Base-by-base conservation (phyloP, 495 filamentous ascomycete species). In the Bombardia bombarda region DNA sequence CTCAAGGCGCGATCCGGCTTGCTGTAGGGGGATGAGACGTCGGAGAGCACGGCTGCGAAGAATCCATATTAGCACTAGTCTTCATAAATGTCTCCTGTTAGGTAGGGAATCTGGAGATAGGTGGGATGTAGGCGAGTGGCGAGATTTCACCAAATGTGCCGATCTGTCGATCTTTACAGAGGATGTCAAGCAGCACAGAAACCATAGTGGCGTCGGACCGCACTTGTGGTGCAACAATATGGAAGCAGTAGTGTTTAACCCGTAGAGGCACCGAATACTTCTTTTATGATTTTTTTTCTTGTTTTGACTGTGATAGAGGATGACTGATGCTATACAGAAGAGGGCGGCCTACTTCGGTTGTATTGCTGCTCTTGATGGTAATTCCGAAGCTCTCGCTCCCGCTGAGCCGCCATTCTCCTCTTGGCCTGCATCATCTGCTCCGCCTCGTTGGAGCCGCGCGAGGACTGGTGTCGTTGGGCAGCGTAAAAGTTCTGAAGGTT, bases 341-440 rank as follows among this genome's bases (percentile, higher is more conserved):
- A 76, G 70, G 73, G 72, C 56, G 73, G 74, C 74, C 74, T 78
- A 98, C 92, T 95, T 83, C 90, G 83, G 71, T 96, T 93, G 75
- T 93, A 97, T 80, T 98, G 92, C 77, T 98, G 92, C 75, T 98
- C 92, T 73, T 96, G 92, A 69, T 98, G 92, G 73, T 96, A 97
- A 69, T 98, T 98, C 68, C 92, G 87, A 67, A 98, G 80, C 73
- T 98, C 92, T 67, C 93, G 85, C 75, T 98, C 92, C 68, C 92
- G 86, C 69, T 95, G 90, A 68, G 92, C 92, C 47, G 92, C 92
- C 83, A 95, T 88, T 72, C 90, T 86, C 69, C 92, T 84, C 74
- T 98, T 97, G 61, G 87, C 90, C 78, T 96, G 92, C 78, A 94
- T 84, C 82, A 95, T 86, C 69, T 95, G 89, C 69, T 98, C 92